Evolutionary conservation across 73 alveolate genomes (phyloP).

Genomic region (Uronychia setigera): DNA sequence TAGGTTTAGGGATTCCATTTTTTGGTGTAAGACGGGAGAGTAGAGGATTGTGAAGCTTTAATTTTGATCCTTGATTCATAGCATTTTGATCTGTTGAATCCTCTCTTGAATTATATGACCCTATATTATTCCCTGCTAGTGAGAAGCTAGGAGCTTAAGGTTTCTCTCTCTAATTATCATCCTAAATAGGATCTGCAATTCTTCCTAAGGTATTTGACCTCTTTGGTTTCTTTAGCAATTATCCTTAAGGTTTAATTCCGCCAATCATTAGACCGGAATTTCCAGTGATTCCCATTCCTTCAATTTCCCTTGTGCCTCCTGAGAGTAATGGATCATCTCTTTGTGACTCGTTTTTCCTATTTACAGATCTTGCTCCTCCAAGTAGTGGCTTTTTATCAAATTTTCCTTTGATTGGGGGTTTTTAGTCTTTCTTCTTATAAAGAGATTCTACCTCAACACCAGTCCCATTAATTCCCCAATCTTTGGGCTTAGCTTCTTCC

Average conservation of each 20-base stretch:
- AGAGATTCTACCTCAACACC: conserved; percentile 28
- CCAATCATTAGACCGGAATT: not conserved
- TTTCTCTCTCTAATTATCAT: not conserved
- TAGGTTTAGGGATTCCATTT: not conserved
- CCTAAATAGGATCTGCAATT: not conserved
- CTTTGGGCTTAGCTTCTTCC: conserved; percentile 22
- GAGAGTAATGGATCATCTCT: not conserved
- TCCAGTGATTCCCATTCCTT: not conserved
- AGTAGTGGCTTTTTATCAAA: too few species aligned
- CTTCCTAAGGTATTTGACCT: not conserved
- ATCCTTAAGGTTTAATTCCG: too few species aligned
- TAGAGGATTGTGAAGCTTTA: too few species aligned
- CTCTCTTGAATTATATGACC: too few species aligned
- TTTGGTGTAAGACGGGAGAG: not conserved
- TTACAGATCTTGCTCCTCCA: too few species aligned
- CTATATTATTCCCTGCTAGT: too few species aligned
- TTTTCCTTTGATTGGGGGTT: conserved; percentile 8
- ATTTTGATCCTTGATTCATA: too few species aligned
- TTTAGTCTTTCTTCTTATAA: not conserved
- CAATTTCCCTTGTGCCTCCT: not conserved
- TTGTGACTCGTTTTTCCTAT: conserved; percentile 2
- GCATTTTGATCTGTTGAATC: too few species aligned
- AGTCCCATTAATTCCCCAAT: conserved; percentile 31
- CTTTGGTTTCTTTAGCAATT: not conserved
- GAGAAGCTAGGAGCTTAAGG: too few species aligned